These are phyloP conservation scores for Tritrichomonas musculus DNA, from an alignment of 208 protist species.

Conservation along the genomic window DNA sequence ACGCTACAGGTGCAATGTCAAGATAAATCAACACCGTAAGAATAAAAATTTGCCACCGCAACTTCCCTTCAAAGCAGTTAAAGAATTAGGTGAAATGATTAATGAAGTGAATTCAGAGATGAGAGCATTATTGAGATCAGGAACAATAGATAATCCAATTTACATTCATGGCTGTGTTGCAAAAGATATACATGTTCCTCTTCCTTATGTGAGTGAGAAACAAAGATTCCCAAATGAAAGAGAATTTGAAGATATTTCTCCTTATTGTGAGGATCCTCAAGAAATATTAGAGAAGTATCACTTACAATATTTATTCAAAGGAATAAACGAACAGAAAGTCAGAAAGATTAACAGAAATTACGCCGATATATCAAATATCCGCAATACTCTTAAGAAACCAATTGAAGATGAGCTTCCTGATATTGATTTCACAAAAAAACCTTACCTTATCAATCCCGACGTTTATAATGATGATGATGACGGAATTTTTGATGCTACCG, in stretches of 20 bases:
- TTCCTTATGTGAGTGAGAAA: not conserved
- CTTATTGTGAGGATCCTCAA: not conserved
- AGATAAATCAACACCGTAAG: not conserved
- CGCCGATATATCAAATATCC: too few relatives aligned
- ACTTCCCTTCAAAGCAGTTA: not conserved
- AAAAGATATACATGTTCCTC: not conserved
- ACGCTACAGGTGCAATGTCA: not conserved
- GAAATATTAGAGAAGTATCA: not conserved
- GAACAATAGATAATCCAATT: too few relatives aligned
- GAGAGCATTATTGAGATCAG: not conserved
- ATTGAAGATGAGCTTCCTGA: too few relatives aligned
- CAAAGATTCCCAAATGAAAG: not conserved
- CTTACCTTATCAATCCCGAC: too few relatives aligned
- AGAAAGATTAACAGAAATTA: too few relatives aligned
- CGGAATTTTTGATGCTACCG: too few relatives aligned
- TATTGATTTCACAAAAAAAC: too few relatives aligned
- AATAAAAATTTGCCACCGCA: not conserved
- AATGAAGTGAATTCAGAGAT: not conserved
- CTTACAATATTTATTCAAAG: not conserved
- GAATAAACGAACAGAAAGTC: slow-evolving; percentile 20
- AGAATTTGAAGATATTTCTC: not conserved
- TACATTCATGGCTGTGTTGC: not conserved
- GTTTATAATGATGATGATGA: too few relatives aligned
- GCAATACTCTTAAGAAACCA: too few relatives aligned
- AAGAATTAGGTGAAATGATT: not conserved